These are phyloP conservation scores for Solanum corneliomulleri DNA, from an alignment of 257 asterid species.

Conservation along the genomic window DNA sequence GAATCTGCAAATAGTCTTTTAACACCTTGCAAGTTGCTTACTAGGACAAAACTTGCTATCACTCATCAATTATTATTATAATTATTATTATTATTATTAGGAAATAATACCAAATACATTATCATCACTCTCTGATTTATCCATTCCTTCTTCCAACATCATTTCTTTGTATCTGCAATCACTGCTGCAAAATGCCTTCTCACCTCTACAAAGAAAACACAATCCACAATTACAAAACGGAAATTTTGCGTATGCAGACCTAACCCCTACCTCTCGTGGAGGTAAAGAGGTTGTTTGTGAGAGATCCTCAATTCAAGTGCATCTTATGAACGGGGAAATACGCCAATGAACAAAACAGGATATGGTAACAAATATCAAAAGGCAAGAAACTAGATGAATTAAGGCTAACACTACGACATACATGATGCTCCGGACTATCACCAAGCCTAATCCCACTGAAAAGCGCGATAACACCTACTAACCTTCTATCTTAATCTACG, in stretches of 20 bases:
- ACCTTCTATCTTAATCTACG: not conserved
- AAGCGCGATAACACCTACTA: not conserved
- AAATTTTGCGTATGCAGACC: not conserved
- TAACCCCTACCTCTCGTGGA: not conserved
- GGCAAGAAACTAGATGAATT: not conserved
- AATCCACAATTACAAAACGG: not conserved
- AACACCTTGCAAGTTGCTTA: not conserved
- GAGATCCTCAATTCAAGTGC: not conserved
- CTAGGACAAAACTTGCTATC: not conserved
- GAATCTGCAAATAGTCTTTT: not conserved
- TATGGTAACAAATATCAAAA: not conserved
- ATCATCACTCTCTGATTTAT: conserved; percentile 20
- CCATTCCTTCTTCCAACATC: conserved; percentile 35
- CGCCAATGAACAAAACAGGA: not conserved
- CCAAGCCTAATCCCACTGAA: not conserved
- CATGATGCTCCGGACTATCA: not conserved
- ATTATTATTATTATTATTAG: not conserved
- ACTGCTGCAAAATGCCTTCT: conserved; percentile 67
- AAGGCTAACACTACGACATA: not conserved
- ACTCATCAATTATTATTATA: not conserved
- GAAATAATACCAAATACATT: conserved; percentile 9
- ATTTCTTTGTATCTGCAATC: conserved; percentile 57
- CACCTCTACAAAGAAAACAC: conserved; percentile 38
- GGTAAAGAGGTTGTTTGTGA: not conserved
- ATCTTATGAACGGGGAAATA: not conserved